Evolutionary conservation across 345 rosid species (phyloP), one percentile per base, ranked within the genome.

Genomic region (Draba incana): DNA sequence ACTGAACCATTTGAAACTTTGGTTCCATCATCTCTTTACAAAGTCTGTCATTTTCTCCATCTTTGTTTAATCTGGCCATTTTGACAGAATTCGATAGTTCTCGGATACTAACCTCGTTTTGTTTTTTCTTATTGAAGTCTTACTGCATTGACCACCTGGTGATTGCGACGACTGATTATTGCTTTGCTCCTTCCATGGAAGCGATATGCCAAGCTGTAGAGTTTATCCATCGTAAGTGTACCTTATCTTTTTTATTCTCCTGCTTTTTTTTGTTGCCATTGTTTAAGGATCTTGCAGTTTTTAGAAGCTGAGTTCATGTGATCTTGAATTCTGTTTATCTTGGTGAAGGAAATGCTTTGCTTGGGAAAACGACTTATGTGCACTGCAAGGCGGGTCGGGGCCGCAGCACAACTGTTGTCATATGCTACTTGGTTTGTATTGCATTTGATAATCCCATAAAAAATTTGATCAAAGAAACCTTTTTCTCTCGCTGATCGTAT

Each of bases 311-410:
- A 63, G 45, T 49, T 48, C 25, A 63, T 57, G 23, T 48, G 20
- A 69, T 42, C 39, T 47, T 28, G 12, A 75, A 35, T 72, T 14
- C 70, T 63, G 0, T 68, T 60, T 37, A 6, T 62, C 24, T 71
- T 16, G 13, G 62, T 79, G 75, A 39, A 94, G 99, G 80, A 61
- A 94, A 94, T 80, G 89, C 74, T 20, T 75, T 64, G 35, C 48
- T 47, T 50, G 81, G 88, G 58, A 70, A 63, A 67, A 86, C 90
- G 8, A 92, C 97, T 7, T 94, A 92, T 52, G 97, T 94, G 62
- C 99, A 94, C 74, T 92, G 99, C 82, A 94, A 94, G 81, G 99
- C 99, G 39, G 99, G 99, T 28, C 84, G 98, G 38, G 99, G 99
- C 31, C 98, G 99, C 57, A 94, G 98, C 77, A 94, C 99, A 15